These are phyloP conservation scores for Cubamyces sp. DNA, from an alignment of 768 basidiomycete species.

Conservation along the genomic window DNA sequence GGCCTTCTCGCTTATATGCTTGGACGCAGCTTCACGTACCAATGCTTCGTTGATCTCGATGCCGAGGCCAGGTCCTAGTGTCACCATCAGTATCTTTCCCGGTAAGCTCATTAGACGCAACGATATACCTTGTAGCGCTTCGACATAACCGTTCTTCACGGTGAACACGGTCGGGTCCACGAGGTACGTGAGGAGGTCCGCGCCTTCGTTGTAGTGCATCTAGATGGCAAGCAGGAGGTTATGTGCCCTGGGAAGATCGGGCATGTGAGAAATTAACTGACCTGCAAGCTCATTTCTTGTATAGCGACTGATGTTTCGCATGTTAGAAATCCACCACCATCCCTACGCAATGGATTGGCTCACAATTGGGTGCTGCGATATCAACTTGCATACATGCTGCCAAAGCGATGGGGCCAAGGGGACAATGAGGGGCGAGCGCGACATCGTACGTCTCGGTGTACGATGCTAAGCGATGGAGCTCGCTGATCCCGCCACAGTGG, in stretches of 20 bases:
- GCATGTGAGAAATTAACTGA: constrained; percentile 23
- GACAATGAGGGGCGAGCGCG: constrained; percentile 73
- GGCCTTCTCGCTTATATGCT: constrained; percentile 43
- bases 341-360: constrained; percentile 25
- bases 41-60: constrained; percentile 62
- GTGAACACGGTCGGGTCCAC: constrained; percentile 54
- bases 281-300: constrained; percentile 71
- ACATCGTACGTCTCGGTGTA: constrained; percentile 73
- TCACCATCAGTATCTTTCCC: neutral
- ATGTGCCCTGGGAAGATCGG: neutral
- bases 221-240: constrained; percentile 27
- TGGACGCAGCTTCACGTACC: constrained; percentile 44
- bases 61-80: constrained; percentile 58
- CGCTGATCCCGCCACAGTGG: constrained; percentile 64
- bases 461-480: constrained; percentile 59
- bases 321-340: neutral
- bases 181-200: constrained; percentile 67
- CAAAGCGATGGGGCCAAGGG: constrained; percentile 70
- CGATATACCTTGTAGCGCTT: constrained; percentile 44
- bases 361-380: constrained; percentile 61
- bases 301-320: constrained; percentile 47
- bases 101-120: neutral
- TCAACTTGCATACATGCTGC: constrained; percentile 73
- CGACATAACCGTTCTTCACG: constrained; percentile 55
- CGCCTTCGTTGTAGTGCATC: constrained; percentile 68